Base-by-base conservation (phyloP, 768 basidiomycete genomes). In the Nidula microcarpa region DNA sequence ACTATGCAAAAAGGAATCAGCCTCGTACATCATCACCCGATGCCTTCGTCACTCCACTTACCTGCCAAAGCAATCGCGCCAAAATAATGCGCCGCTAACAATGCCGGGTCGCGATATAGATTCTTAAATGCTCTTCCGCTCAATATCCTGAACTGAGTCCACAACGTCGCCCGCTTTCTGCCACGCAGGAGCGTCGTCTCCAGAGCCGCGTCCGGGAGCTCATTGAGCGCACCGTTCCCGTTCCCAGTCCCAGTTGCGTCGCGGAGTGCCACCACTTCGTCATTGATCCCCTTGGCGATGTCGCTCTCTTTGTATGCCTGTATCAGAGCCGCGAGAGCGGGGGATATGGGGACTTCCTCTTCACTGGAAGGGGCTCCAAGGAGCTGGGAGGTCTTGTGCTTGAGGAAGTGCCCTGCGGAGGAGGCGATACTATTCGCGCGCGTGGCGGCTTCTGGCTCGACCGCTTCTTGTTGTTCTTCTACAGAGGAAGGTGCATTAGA, bases 61-160 rank as follows among this genome's bases (percentile, higher is more conserved):
- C 95, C 60, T 10, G 96, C 97, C 52, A 98, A 77, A 5, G 76
- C 78, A 58, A 98, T 82, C 1, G 94, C 85, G 6, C 91, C 86
- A 43, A 85, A 62, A 70, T 98, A 99, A 71, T 99, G 97, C 6
- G 94, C 87, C 2, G 85, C 79, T 75, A 99, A 78, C 52, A 99
- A 69, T 46, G 95, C 89, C 0, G 97, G 96, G 62, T 99, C 94
- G 23, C 96, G 79, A 67, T 99, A 98, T 55, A 99, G 69, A 64
- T 98, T 98, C 81, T 98, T 98, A 79, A 99, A 99, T 17, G 96
- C 94, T 53, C 97, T 73, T 30, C 96, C 95, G 65, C 94, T 97
- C 65, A 99, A 71, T 53, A 98, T 95, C 65, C 82, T 81, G 64
- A 99, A 98, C 73, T 99, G 97, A 14, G 89, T 95, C 43, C 76